Evolutionary conservation across 2,329 filamentous ascomycete genomes (phyloP).

Genomic region (Simplicillium aogashimaense): DNA sequence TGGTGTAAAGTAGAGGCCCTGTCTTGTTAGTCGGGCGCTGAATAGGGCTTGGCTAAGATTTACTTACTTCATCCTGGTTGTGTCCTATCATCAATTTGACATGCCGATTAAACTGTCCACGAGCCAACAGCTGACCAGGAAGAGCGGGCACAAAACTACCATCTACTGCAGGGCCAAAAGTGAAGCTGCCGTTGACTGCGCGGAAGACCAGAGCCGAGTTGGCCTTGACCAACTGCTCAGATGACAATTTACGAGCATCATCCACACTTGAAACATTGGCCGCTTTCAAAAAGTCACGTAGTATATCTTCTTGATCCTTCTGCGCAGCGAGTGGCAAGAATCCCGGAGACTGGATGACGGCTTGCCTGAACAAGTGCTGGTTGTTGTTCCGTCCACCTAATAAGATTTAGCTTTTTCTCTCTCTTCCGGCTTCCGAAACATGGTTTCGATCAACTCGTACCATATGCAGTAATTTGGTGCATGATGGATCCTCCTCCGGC

Average conservation of each 20-base stretch:
- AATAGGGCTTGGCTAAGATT: no score
- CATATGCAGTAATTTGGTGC: background rate
- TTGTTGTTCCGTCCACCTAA: no score
- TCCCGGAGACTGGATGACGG: background rate
- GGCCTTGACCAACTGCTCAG: background rate
- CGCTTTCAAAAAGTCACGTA: background rate
- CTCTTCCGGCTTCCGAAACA: no score
- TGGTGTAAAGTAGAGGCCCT: background rate
- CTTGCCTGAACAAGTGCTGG: background rate
- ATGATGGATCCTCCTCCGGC: constrained; percentile 2
- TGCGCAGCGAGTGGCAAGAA: background rate
- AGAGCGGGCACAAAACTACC: background rate
- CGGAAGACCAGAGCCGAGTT: background rate
- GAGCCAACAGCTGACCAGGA: background rate
- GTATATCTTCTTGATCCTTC: background rate
- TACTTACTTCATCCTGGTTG: background rate
- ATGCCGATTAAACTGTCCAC: background rate
- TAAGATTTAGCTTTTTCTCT: no score
- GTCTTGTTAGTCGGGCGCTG: no score
- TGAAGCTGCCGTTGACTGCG: background rate
- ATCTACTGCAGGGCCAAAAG: background rate
- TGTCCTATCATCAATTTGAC: background rate
- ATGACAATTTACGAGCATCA: background rate
- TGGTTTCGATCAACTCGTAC: background rate
- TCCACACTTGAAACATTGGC: background rate